Percentiles rank a stretch among this genome's conserved stretches.
Conservation (phyloP, 306 rosid species). For the Ammopiptanthus mongolicus region DNA sequence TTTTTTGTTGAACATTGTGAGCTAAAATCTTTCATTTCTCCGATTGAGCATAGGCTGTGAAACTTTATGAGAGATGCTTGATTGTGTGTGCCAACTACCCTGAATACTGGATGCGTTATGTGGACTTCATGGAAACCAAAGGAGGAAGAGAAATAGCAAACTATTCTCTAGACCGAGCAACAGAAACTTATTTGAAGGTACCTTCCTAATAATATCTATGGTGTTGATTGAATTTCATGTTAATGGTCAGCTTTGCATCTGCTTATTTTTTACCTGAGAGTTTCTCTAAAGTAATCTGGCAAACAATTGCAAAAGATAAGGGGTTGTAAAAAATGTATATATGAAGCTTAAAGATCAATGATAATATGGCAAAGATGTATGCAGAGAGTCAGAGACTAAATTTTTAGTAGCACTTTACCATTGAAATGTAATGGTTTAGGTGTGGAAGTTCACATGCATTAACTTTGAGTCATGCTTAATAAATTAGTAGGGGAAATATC, state of each 20-base stretch:
- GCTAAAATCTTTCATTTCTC: conserved; percentile 18
- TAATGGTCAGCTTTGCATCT: background rate
- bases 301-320: conserved; percentile 14
- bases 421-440: background rate
- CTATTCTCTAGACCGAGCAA: conserved; percentile 76
- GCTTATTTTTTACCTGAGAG: background rate
- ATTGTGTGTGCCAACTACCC: conserved; percentile 88
- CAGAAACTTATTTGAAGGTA: conserved; percentile 73
- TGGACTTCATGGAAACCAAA: conserved; percentile 75
- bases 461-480: background rate
- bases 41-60: conserved; percentile 55
- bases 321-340: background rate
- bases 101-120: conserved; percentile 94
- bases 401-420: background rate
- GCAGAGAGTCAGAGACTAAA: background rate
- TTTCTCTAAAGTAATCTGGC: background rate
- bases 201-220: conserved; percentile 7
- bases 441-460: background rate
- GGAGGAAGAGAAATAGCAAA: conserved; percentile 95
- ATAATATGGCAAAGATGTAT: background rate
- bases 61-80: conserved; percentile 88
- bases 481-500: background rate
- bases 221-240: conserved; percentile 21
- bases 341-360: background rate
- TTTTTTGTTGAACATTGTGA: background rate